Conservation (phyloP, 495 filamentous ascomycete genomes). For the Cetradonia linearis region DNA sequence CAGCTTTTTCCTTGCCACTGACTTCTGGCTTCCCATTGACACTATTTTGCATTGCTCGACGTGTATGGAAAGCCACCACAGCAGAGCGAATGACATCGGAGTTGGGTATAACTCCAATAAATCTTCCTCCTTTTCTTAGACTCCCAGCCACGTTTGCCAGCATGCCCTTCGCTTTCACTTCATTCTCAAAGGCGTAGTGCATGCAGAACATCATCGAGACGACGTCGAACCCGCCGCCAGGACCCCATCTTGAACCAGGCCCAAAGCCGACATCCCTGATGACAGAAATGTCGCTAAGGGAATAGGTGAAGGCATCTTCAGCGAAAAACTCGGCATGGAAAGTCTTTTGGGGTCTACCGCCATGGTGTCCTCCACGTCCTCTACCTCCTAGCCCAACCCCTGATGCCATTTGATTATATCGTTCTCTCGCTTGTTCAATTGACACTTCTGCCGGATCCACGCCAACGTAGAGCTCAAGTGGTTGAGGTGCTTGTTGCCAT, state of each 20-base stretch:
- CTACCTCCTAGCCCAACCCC: conserved; percentile 48
- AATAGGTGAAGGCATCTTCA: conserved; percentile 82
- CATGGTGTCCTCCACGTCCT: conserved; percentile 35
- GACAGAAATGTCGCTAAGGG: conserved; percentile 64
- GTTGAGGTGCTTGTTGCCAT: conserved; percentile 83
- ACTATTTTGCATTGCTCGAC: conserved; percentile 38
- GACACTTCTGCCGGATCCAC: conserved; percentile 86
- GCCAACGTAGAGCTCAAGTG: conserved; percentile 81
- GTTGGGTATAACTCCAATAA: conserved; percentile 88
- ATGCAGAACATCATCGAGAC: conserved; percentile 99
- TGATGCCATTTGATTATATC: conserved; percentile 65
- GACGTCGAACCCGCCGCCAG: conserved; percentile 78
- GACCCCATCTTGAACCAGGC: conserved; percentile 53
- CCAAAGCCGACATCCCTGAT: conserved; percentile 77
- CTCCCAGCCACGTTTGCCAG: conserved; percentile 81
- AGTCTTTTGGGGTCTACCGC: conserved; percentile 39
- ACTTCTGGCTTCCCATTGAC: conserved; percentile 11
- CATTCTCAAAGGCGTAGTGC: conserved; percentile 95
- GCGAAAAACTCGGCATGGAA: conserved; percentile 80
- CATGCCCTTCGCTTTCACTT: conserved; percentile 82
- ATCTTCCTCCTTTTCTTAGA: conserved; percentile 85
- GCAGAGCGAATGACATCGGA: conserved; percentile 69
- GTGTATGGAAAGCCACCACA: conserved; percentile 52
- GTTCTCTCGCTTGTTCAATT: conserved; percentile 76
- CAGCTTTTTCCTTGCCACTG: neutral